Base-by-base conservation (phyloP, 768 basidiomycete species). In the Clathrus columnatus region DNA sequence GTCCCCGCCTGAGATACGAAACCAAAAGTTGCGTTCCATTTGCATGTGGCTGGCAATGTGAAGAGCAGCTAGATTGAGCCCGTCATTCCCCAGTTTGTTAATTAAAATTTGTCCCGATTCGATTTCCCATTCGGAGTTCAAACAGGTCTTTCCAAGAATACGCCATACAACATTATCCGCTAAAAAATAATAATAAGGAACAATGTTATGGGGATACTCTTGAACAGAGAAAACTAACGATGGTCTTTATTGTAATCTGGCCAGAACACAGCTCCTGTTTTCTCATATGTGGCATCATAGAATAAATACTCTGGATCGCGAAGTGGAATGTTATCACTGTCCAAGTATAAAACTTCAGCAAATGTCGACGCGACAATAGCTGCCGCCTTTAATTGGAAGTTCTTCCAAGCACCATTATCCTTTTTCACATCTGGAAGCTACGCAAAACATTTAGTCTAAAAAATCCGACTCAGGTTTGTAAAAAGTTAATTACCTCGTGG, bases 161-260 rank as follows among this genome's bases (percentile, higher is more conserved):
- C 73, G 63, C 68, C 70, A 75, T 56, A 75, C 68, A 17, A 73
- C 68, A 58, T 75, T 75, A 29, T 67, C 64, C 16, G 69, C 68
- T 65, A 59, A 7, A 26, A 5, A 36, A 36, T 14, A 11, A 36
- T 14, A 36, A 32, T 36, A 18, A 7, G 16, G 30, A 26, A 29
- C 27, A 48, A 29, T 46, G 54, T 41, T 42, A 36, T 20, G 45
- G 24, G 30, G 14, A 11, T 24, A 26, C n/a, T 32, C 14, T 59
- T 4, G 17, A 4, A 20, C 26, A 18, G 16, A 10, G 26, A 10
- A 23, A 29, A 57, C 60, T 23, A 0, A 63, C 65, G 57, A 44
- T 70, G 66, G 54, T 73, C 73, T 54, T 71, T 73, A 43, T 68
- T 70, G 32, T 72, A 59, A 58, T 75, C 73, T 2, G 73, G 72